phyloP scores from a whole-genome alignment of 2,329 filamentous ascomycete genomes.

The Ascosphaera aggregata region DNA sequence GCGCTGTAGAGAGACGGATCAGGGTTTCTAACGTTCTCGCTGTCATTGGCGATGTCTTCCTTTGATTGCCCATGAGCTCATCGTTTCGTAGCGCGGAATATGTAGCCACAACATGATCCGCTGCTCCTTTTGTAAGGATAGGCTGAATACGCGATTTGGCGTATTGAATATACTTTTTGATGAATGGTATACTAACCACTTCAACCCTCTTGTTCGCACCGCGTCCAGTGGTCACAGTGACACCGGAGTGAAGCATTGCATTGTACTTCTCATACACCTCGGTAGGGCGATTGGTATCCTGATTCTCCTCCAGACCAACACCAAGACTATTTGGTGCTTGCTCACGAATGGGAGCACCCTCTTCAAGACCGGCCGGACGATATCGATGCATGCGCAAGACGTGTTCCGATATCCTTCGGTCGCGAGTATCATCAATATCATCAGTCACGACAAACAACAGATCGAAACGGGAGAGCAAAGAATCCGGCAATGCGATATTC shows the following conservation, averaged over 20 bases:
- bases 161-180: slow-evolving; percentile 99
- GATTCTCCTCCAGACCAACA: slow-evolving; percentile 59
- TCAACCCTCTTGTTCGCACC: slow-evolving; percentile 57
- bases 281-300: slow-evolving; percentile 47
- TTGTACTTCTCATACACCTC: slow-evolving; percentile 95
- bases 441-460: slow-evolving; percentile 93
- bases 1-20: slow-evolving; percentile 91
- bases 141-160: slow-evolving; percentile 84
- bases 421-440: slow-evolving; percentile 84
- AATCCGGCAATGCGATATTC: slow-evolving; percentile 94
- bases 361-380: slow-evolving; percentile 74
- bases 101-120: slow-evolving; percentile 72
- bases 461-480: slow-evolving; percentile 93
- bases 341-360: slow-evolving; percentile 84
- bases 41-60: slow-evolving; percentile 83
- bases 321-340: slow-evolving; percentile 63
- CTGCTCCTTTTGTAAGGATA: slow-evolving; percentile 69
- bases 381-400: slow-evolving; percentile 95
- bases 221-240: slow-evolving; percentile 51
- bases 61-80: slow-evolving; percentile 81
- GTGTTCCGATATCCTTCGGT: slow-evolving; percentile 83
- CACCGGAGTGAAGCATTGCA: slow-evolving; percentile 81
- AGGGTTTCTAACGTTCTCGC: slow-evolving; percentile 92
- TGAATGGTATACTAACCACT: slow-evolving; percentile 86
- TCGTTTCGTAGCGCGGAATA: slow-evolving; percentile 91